These are phyloP conservation scores for Fereydounia khargensis DNA, from an alignment of 1,284 basidiomycete genomes.

Conservation along the genomic window DNA sequence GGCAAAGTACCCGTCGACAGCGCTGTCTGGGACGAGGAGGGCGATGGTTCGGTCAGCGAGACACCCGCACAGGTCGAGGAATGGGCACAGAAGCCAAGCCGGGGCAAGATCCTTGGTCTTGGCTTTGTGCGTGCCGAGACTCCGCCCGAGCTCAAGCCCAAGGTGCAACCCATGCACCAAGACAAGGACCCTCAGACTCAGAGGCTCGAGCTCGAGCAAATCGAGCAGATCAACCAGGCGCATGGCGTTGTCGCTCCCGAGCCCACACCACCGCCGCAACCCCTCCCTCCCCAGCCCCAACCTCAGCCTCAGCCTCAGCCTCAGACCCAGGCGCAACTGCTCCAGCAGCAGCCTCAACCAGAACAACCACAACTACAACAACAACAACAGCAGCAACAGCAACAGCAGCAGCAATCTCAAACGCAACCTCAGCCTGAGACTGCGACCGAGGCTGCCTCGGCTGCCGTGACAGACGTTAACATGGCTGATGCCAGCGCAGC, in stretches of 20 bases:
- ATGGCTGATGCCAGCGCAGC: conserved; percentile 3
- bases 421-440: not conserved
- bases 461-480: conserved; percentile 2
- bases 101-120: conserved; percentile 39
- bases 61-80: not conserved
- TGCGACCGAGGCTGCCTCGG: not conserved
- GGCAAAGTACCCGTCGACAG: not conserved
- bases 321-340: not conserved
- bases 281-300: conserved; percentile 1
- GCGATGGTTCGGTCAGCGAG: conserved; percentile 6
- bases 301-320: not conserved
- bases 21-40: not conserved
- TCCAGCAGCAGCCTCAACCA: not conserved
- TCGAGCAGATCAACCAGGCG: conserved; percentile 19
- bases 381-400: not conserved
- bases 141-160: conserved; percentile 25
- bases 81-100: conserved; percentile 29
- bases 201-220: conserved; percentile 18
- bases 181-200: conserved; percentile 7
- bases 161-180: not conserved
- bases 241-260: not conserved
- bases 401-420: not conserved
- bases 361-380: not conserved
- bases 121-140: conserved; percentile 37
- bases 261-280: conserved; percentile 3